Evolutionary conservation across 2,329 filamentous ascomycete species (phyloP).

Genomic region (Colletotrichum musae): DNA sequence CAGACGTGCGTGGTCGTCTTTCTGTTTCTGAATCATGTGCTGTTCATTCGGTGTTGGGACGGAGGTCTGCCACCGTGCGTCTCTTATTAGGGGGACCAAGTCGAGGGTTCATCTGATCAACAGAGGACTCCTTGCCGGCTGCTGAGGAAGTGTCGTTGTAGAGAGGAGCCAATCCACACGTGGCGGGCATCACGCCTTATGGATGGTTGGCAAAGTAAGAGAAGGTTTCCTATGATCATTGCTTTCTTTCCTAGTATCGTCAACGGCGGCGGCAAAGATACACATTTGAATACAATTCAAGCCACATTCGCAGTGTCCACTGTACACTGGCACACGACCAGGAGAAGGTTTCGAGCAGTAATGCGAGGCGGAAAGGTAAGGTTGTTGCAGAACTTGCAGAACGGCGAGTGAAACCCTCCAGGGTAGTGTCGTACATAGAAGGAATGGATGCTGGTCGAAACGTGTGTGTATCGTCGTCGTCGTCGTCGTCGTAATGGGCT

Average conservation of each 20-base stretch:
- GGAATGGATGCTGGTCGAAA: background rate
- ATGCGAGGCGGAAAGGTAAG: too few species aligned
- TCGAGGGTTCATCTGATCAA: constrained; percentile 21
- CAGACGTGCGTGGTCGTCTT: background rate
- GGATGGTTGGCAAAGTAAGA: background rate
- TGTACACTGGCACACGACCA: too few species aligned
- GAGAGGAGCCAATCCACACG: background rate
- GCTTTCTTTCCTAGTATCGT: too few species aligned
- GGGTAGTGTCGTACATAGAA: too few species aligned
- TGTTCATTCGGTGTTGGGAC: background rate
- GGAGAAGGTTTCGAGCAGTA: constrained; percentile 3
- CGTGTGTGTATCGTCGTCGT: background rate
- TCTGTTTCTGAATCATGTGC: constrained; percentile 11
- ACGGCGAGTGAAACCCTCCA: too few species aligned
- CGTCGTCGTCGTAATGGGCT: constrained; percentile 1
- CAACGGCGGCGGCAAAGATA: too few species aligned
- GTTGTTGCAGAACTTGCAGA: too few species aligned
- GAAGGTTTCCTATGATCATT: background rate
- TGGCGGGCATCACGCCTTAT: background rate
- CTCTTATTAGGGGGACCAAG: background rate
- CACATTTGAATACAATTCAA: too few species aligned
- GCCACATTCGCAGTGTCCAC: too few species aligned
- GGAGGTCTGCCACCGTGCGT: background rate
- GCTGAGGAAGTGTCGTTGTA: background rate
- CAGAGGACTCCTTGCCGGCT: background rate